Percentiles rank a stretch among this genome's conserved stretches.
These are phyloP conservation scores for Pseudogymnoascus sp. DNA, from an alignment of 2,329 filamentous ascomycete genomes.

Conservation along the genomic window DNA sequence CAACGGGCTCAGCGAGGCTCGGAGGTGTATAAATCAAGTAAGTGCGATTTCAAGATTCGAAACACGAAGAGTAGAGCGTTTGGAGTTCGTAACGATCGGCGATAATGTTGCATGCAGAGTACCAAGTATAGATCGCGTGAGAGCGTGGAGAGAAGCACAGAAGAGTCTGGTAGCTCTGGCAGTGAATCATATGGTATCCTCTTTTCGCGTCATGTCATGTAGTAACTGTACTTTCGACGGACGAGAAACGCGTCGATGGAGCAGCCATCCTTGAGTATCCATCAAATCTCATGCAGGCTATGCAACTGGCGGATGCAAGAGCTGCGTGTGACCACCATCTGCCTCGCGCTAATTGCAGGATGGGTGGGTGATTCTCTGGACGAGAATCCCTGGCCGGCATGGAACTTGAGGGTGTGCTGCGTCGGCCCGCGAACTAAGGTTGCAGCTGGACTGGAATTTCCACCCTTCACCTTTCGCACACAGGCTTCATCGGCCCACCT, in stretches of 20 bases:
- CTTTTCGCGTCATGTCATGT: conserved; percentile 1
- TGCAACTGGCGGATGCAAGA: conserved; percentile 2
- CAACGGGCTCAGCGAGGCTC: neutral
- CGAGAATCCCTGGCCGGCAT: neutral
- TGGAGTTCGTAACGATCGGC: conserved; percentile 5
- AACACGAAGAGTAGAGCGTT: neutral
- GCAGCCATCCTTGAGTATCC: neutral
- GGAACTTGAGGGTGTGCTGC: conserved; percentile 13
- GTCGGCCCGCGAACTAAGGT: conserved; percentile 13
- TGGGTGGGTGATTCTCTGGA: conserved; percentile 8
- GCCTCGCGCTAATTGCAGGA: conserved; percentile 3
- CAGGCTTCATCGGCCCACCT: conserved; percentile 5
- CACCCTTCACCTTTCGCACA: neutral
- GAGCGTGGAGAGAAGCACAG: conserved; percentile 1
- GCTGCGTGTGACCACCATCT: conserved; percentile 6
- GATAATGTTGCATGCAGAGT: neutral
- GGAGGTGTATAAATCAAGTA: conserved; percentile 6
- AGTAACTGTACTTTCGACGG: neutral
- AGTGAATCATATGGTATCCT: conserved; percentile 8
- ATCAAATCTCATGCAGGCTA: neutral
- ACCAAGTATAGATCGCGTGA: conserved; percentile 6
- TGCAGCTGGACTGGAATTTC: neutral
- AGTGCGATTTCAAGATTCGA: conserved; percentile 5
- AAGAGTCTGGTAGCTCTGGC: neutral
- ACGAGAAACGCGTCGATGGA: conserved; percentile 5